Evolutionary conservation across 2,329 filamentous ascomycete species (phyloP), one percentile per base, ranked within the genome.

Genomic region (Podosphaera aphanis): DNA sequence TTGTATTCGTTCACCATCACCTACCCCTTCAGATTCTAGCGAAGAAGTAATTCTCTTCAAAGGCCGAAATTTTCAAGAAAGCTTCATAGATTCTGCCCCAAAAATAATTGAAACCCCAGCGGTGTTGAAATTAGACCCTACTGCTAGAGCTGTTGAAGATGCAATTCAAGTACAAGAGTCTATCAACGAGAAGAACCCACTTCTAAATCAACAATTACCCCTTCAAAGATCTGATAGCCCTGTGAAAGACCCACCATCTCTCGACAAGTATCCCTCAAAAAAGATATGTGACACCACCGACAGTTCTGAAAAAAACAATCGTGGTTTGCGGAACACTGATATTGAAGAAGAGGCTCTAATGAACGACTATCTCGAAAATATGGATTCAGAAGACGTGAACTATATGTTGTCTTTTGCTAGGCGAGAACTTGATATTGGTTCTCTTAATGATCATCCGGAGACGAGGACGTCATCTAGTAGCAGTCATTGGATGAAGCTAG

Each of bases 21-120:
- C 63, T 15, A 62, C 62, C 1, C 55, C 56, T 5, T 69, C 68
- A 0, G 67, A 74, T 50, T 82, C 79, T 0, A 80, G 77, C 54
- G 80, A 82, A 42, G 83, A 93, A 51, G 64, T 83, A 4, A 74
- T 85, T 41, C 55, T 83, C 0, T 83, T 82, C 56, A 69, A 65
- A 48, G 75, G 75, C 35, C 66, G 75, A 27, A 50, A 55, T 40
- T 37, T 44, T 15, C 20, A 50, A 18, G 46, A 46, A 10, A 33
- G 15, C 3, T 7, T 7, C 29, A 3, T 33, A 7, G 11, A 13
- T 33, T 5, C 29, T 11, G 3, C 3, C 13, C 10, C 29, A 33
- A 33, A 33, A 33, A n/a, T 4, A 4, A 11, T 33, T 33, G 3
- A 33, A 33, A 33, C 23, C 15, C 21, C 13, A 2, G 16, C 33